A percentile compares a stretch with the other conserved stretches of the same genome.
Conservation (phyloP, 257 asterid genomes). For the Salvia miltiorrhiza region DNA sequence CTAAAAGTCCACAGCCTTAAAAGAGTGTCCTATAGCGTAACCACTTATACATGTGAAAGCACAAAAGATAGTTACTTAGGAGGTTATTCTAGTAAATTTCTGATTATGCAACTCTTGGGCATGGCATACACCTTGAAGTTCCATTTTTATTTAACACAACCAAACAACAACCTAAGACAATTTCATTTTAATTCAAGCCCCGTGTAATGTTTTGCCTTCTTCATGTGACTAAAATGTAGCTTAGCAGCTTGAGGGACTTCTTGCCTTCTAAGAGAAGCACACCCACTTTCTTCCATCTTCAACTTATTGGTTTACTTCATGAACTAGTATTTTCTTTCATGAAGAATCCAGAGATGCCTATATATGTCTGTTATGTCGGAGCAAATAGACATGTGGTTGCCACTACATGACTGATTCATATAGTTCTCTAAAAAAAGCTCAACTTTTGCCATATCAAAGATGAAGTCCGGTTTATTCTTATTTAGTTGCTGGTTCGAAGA, state of each 20-base stretch:
- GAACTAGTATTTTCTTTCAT: neutral
- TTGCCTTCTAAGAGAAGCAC: neutral
- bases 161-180: neutral
- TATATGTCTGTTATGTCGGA: neutral
- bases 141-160: neutral
- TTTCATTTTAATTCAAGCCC: neutral
- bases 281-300: neutral
- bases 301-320: neutral
- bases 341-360: neutral
- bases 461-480: neutral
- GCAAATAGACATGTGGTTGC: neutral
- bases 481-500: neutral
- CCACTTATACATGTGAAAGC: neutral
- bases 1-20: neutral
- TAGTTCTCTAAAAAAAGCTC: neutral
- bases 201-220: neutral
- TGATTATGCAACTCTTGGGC: neutral
- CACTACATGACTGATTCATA: neutral
- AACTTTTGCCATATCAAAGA: neutral
- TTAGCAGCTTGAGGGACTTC: neutral
- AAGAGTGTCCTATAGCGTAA: neutral
- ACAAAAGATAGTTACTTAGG: neutral
- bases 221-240: conserved; percentile 3
- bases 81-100: neutral
- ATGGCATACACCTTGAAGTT: neutral